phyloP scores from a whole-genome alignment of 2,329 filamentous ascomycete genomes.

The Fusarium cicatricum region DNA sequence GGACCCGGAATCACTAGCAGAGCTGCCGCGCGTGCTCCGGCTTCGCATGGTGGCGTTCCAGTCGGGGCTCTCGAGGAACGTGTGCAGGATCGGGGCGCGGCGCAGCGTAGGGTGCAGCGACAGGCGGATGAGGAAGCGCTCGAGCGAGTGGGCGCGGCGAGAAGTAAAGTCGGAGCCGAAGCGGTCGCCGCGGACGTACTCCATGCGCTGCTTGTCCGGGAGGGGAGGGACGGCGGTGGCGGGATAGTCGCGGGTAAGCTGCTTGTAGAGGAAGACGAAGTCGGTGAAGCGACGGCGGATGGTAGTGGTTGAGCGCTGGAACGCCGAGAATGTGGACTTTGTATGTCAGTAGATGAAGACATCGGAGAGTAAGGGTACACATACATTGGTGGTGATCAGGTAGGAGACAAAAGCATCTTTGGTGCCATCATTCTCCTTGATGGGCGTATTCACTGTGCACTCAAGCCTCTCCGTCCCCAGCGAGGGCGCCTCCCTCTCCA shows the following conservation, averaged over 20 bases:
- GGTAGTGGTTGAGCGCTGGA: constrained; percentile 80
- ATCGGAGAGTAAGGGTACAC: constrained; percentile 16
- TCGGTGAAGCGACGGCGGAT: constrained; percentile 95
- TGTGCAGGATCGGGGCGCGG: constrained; percentile 81
- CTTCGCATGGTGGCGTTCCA: constrained; percentile 97
- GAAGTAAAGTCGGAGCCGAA: constrained; percentile 93
- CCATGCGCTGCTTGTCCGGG: constrained; percentile 99
- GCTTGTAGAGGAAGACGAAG: constrained; percentile 96
- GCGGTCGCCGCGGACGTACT: constrained; percentile 95
- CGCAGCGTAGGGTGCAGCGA: constrained; percentile 90
- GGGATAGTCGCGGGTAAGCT: constrained; percentile 85
- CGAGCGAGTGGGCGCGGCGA: constrained; percentile 86
- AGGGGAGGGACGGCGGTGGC: constrained; percentile 93
- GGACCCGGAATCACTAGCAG: constrained; percentile 56
- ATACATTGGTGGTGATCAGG: constrained; percentile 86
- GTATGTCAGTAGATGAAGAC: constrained; percentile 6
- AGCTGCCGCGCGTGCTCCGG: constrained; percentile 72
- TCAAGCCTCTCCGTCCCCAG: constrained; percentile 79
- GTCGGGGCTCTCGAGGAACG: constrained; percentile 90
- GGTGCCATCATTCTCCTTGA: constrained; percentile 96
- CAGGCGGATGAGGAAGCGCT: constrained; percentile 88
- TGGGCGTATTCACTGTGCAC: constrained; percentile 81
- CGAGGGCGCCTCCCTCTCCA: constrained; percentile 66
- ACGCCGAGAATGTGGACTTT: constrained; percentile 92
- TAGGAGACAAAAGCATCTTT: constrained; percentile 98